Percentiles rank a stretch among this genome's conserved stretches.
phyloP scores from a whole-genome alignment of 495 filamentous ascomycete genomes.

The Usnea hakonensis region DNA sequence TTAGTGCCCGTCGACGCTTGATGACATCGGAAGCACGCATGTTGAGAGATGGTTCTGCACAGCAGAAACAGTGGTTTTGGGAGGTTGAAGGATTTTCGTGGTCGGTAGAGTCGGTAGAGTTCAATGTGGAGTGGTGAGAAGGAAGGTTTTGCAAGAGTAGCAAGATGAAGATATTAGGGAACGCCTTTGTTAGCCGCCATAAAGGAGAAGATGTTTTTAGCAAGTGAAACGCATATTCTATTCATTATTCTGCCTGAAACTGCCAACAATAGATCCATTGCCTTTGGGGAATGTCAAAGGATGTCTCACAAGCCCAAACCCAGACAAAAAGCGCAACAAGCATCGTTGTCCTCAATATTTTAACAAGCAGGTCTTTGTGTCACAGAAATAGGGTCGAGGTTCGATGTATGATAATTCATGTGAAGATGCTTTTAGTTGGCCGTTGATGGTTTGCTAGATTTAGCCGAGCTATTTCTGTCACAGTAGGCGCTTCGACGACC shows the following conservation, averaged over 20 bases:
- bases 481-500: background rate
- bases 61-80: constrained; percentile 1
- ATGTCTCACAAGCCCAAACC: background rate
- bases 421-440: background rate
- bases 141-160: background rate
- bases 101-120: background rate
- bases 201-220: background rate
- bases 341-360: background rate
- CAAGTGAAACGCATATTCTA: background rate
- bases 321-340: background rate
- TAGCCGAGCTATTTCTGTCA: constrained; percentile 1
- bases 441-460: background rate
- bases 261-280: constrained; percentile 2
- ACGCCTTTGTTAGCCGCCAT: background rate
- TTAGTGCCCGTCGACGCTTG: background rate
- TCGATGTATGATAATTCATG: background rate
- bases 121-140: background rate
- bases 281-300: background rate
- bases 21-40: constrained; percentile 1
- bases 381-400: too few relatives aligned
- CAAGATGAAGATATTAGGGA: background rate
- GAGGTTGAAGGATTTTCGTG: background rate
- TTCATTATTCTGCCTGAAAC: background rate
- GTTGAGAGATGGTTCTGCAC: constrained; percentile 1
- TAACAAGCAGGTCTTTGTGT: background rate